Base-by-base conservation (phyloP, 352 stramenopile genomes). In the Globisporangium echinulatum region DNA sequence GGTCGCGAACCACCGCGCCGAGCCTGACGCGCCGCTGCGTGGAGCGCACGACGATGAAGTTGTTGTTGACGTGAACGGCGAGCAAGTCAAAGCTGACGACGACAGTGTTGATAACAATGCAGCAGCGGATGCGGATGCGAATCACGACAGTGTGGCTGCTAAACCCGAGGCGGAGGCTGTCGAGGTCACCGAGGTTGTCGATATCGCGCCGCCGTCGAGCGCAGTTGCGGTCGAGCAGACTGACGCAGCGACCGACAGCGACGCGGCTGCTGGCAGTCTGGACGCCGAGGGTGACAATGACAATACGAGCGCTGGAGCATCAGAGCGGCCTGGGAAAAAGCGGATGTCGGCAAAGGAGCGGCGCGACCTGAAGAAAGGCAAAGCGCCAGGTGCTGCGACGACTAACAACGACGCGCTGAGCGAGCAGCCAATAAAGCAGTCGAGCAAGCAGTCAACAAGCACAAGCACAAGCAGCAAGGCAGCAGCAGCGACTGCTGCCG, bases 351-450 rank as follows among this genome's bases (percentile, higher is more conserved):
- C 79, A 5, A 91, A 90, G 64, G 77, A 95, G 48, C 77, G 83
- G 42, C 80, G 82, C 38, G 77, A 92, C n/a, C 46, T 93, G 59
- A 92, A 92, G 67, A 90, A 90, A 61, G 71, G 68, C n/a, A 77
- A 82, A 66, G 14, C 56, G 5, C 59, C 62, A 49, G 47, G 42
- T 13, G 17, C 39, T 14, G 15, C 36, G 44, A 50, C 46, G 11
- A 46, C 51, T 8, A 50, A 62, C 17, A 33, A 33, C 25, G 25
- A 33, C 25, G 25, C 25, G 25, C 25, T 33, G 25, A 33, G 25
- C 25, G 25, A 33, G 25, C 25, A 33, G 25, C 25, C 25, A 33
- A 2, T 33, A 33, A 33, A 33, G 25, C 25, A 33, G 25, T 33
- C 25, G 25, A 33, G 25, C 25, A 33, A 33, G 25, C 25, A 33